These are phyloP conservation scores for Termitomyces sp. DNA, from an alignment of 768 basidiomycete species.

Conservation along the genomic window DNA sequence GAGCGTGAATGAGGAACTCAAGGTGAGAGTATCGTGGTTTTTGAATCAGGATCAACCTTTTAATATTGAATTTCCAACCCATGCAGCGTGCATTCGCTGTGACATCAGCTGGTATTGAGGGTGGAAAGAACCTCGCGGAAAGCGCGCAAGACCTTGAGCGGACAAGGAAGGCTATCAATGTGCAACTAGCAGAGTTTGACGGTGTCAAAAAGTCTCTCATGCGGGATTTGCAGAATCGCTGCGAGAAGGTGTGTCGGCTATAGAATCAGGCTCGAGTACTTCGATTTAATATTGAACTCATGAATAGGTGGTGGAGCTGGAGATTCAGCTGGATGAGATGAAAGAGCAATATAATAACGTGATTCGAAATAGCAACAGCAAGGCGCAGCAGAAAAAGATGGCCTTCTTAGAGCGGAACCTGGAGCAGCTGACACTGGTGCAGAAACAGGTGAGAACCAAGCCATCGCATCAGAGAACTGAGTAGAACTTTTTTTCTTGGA, in stretches of 20 bases:
- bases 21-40: constrained; percentile 44
- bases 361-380: constrained; percentile 95
- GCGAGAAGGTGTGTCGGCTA: constrained; percentile 76
- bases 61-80: constrained; percentile 7
- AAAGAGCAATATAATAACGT: constrained; percentile 99
- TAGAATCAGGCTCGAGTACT: constrained; percentile 7
- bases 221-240: constrained; percentile 98
- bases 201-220: constrained; percentile 98
- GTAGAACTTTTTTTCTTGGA: constrained; percentile 3
- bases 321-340: constrained; percentile 97
- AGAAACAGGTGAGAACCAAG: constrained; percentile 75
- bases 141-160: constrained; percentile 97
- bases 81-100: constrained; percentile 91
- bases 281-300: constrained; percentile 12
- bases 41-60: constrained; percentile 5
- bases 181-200: constrained; percentile 98
- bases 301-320: constrained; percentile 90
- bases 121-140: constrained; percentile 94
- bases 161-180: constrained; percentile 92
- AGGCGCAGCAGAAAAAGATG: constrained; percentile 99
- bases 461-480: background rate
- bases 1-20: constrained; percentile 95
- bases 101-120: constrained; percentile 94
- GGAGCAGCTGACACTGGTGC: constrained; percentile 90
- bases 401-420: constrained; percentile 96